Conservation (phyloP, 1,139 yeast genomes). For the Chernovozyma aurita region DNA sequence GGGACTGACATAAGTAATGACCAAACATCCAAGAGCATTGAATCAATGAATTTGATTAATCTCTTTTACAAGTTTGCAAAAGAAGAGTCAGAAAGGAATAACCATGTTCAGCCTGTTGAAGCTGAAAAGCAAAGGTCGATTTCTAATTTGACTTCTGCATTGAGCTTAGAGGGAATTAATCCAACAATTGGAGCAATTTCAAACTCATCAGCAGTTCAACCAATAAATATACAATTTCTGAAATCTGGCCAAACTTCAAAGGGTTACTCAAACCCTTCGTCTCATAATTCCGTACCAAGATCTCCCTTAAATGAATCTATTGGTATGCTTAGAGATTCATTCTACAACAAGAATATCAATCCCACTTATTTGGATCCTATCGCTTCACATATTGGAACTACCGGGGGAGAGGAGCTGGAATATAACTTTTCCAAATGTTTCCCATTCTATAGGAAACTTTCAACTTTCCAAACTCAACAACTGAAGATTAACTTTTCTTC, state of each 20-base stretch:
- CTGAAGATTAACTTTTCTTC: conserved; percentile 39
- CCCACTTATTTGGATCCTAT: background rate
- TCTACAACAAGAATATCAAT: background rate
- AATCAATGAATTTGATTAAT: conserved; percentile 32
- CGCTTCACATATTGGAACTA: conserved; percentile 2
- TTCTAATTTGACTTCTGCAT: conserved; percentile 1
- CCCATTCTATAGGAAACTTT: conserved; percentile 71
- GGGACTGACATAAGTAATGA: conserved; percentile 18
- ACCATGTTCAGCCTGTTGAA: background rate
- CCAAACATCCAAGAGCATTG: conserved; percentile 9
- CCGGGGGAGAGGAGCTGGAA: conserved; percentile 47
- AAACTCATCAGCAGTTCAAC: conserved; percentile 1
- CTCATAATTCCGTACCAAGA: conserved; percentile 3
- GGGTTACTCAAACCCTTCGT: background rate
- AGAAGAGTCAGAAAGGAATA: conserved; percentile 21
- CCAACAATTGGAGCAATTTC: background rate
- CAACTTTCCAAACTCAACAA: conserved; percentile 62
- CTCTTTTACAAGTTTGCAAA: conserved; percentile 41
- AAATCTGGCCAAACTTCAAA: background rate
- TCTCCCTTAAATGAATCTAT: conserved; percentile 6
- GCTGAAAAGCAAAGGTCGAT: conserved; percentile 8
- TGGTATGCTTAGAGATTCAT: background rate
- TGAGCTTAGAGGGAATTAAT: background rate
- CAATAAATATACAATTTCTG: background rate
- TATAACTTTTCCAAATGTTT: conserved; percentile 71